phyloP scores from a whole-genome alignment of 139 green algal genomes.

The Yamagishiella unicocca region DNA sequence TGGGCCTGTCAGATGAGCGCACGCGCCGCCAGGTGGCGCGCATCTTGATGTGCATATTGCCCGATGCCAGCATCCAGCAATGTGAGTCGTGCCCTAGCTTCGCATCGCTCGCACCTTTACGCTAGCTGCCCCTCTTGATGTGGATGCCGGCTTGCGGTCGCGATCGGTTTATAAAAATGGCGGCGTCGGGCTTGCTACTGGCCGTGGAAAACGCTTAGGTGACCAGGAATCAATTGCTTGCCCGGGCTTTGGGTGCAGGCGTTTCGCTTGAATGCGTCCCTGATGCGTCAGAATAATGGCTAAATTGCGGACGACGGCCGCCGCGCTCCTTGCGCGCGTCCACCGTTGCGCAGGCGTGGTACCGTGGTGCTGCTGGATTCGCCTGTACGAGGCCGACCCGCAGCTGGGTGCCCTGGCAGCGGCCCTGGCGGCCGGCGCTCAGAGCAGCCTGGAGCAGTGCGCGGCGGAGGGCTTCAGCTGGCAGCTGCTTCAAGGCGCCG shows the following conservation, averaged over 20 bases:
- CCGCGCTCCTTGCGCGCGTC: too few relatives aligned
- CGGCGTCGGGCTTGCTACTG: too few relatives aligned
- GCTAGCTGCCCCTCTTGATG: too few relatives aligned
- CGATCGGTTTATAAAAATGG: too few relatives aligned
- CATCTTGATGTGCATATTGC: slow-evolving; percentile 44
- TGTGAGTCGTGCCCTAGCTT: slow-evolving; percentile 20
- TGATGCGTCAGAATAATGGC: too few relatives aligned
- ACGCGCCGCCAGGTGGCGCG: slow-evolving; percentile 42
- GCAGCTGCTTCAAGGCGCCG: background rate
- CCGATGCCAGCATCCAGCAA: background rate
- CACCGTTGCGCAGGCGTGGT: slow-evolving; percentile 45
- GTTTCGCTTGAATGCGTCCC: too few relatives aligned
- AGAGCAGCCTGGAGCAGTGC: background rate
- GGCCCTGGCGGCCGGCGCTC: slow-evolving; percentile 21
- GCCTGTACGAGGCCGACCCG: slow-evolving; percentile 40
- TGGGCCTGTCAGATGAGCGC: slow-evolving; percentile 43
- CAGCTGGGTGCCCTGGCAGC: slow-evolving; percentile 46
- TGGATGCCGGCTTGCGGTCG: too few relatives aligned
- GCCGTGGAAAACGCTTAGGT: too few relatives aligned
- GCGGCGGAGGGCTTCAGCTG: background rate
- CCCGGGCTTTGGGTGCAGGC: too few relatives aligned
- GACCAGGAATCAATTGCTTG: too few relatives aligned
- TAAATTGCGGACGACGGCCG: too few relatives aligned
- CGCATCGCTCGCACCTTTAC: too few relatives aligned
- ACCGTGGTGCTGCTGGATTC: slow-evolving; percentile 48